A percentile compares a stretch with the other conserved stretches of the same genome.
phyloP scores from a whole-genome alignment of 495 filamentous ascomycete genomes.

The Aspergillus nidulans region DNA sequence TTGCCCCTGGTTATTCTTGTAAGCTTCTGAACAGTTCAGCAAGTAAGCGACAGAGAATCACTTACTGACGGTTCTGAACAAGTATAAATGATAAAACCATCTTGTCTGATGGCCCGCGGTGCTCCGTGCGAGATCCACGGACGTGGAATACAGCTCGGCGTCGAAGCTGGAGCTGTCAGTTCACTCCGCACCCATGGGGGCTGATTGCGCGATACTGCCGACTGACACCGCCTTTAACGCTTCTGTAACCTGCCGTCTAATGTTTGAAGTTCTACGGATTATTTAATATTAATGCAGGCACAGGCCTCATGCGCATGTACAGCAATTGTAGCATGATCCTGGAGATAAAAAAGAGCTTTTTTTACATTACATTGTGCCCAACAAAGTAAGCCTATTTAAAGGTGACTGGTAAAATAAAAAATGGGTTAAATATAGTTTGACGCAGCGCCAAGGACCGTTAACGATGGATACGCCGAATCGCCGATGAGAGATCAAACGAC shows the following conservation, averaged over 20 bases:
- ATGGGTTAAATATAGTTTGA: slow-evolving; percentile 11
- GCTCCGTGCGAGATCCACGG: slow-evolving; percentile 23
- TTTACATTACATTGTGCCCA: background rate
- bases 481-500: slow-evolving; percentile 7
- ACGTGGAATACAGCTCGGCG: slow-evolving; percentile 6
- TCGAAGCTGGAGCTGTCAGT: background rate
- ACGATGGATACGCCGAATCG: too few relatives aligned
- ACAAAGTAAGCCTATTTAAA: background rate
- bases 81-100: slow-evolving; percentile 95
- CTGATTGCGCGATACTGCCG: slow-evolving; percentile 34
- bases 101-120: slow-evolving; percentile 12
- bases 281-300: background rate
- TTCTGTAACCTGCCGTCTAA: background rate
- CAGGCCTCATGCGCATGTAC: background rate
- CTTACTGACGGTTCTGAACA: slow-evolving; percentile 93
- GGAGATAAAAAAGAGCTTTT: background rate
- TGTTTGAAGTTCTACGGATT: background rate
- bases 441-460: slow-evolving; percentile 9
- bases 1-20: slow-evolving; percentile 67
- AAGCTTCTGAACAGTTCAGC: background rate
- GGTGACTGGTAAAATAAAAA: background rate
- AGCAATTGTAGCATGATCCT: background rate
- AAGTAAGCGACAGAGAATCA: slow-evolving; percentile 5
- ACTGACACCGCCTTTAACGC: slow-evolving; percentile 22
- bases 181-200: slow-evolving; percentile 15